Evolutionary conservation across 1,284 basidiomycete species (phyloP).

Genomic region (Agroathelia rolfsii): DNA sequence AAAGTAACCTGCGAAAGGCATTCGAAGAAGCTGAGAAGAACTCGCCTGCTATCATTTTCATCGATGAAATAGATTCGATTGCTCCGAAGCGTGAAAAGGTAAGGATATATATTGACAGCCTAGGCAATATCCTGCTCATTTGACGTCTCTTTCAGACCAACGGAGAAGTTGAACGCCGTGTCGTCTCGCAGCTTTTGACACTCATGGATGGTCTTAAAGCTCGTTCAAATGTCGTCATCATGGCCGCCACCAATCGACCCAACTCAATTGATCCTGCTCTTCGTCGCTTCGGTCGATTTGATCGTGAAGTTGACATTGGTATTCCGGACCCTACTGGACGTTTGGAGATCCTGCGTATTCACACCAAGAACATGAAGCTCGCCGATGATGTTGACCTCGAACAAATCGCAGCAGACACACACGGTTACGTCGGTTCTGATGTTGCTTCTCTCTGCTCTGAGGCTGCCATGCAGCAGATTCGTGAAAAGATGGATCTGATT

Average conservation of each 20-base stretch:
- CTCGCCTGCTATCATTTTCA: slow-evolving; percentile 99
- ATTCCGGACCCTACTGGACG: slow-evolving; percentile 76
- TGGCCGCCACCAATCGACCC: slow-evolving; percentile 75
- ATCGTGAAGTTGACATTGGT: slow-evolving; percentile 76
- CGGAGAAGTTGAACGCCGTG: slow-evolving; percentile 75
- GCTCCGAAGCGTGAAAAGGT: slow-evolving; percentile 99
- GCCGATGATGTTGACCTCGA: slow-evolving; percentile 71
- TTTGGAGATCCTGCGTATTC: slow-evolving; percentile 71
- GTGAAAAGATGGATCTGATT: slow-evolving; percentile 96
- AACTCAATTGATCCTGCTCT: slow-evolving; percentile 82
- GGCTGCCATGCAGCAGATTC: slow-evolving; percentile 97
- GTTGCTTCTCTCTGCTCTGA: slow-evolving; percentile 84
- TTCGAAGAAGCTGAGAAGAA: slow-evolving; percentile 99
- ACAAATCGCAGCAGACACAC: slow-evolving; percentile 69
- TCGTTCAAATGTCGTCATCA: slow-evolving; percentile 74
- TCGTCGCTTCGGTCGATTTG: slow-evolving; percentile 74
- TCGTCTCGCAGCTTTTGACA: slow-evolving; percentile 71
- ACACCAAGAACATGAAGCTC: slow-evolving; percentile 84
- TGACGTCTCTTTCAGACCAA: slow-evolving; percentile 39
- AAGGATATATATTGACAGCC: slow-evolving; percentile 10
- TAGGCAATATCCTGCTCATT: slow-evolving; percentile 6
- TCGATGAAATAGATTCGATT: slow-evolving; percentile 98
- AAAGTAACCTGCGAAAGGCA: slow-evolving; percentile 94
- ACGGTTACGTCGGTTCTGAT: slow-evolving; percentile 79
- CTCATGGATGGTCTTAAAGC: slow-evolving; percentile 79